Percentiles rank a stretch among this genome's conserved stretches.
Conservation (phyloP, 352 stramenopile genomes). For the Phytopythium mirpurense region DNA sequence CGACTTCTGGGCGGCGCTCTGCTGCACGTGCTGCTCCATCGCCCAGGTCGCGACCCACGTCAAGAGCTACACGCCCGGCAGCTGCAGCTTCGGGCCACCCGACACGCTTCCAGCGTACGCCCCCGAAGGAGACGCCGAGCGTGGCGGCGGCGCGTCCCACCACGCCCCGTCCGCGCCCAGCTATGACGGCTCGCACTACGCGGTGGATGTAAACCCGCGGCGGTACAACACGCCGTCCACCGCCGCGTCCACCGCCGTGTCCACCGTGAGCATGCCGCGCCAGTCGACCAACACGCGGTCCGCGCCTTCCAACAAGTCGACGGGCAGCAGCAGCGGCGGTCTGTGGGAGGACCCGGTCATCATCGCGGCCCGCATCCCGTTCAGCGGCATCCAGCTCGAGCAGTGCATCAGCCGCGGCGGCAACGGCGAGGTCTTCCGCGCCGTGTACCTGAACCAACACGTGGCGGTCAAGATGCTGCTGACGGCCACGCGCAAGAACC, state of each 20-base stretch:
- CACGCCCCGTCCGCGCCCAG: background rate
- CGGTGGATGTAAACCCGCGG: background rate
- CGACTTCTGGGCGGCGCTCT: conserved; percentile 31
- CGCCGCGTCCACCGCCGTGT: background rate
- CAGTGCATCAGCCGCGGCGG: conserved; percentile 20
- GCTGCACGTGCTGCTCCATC: conserved; percentile 41
- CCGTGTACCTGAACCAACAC: conserved; percentile 18
- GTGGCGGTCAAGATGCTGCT: conserved; percentile 44
- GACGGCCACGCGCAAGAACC: conserved; percentile 23
- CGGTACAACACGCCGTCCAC: conserved; percentile 3
- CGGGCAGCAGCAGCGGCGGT: conserved; percentile 14
- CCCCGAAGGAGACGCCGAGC: background rate
- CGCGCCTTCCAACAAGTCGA: conserved; percentile 13
- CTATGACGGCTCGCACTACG: background rate
- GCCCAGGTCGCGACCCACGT: conserved; percentile 49
- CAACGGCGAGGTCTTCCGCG: conserved; percentile 28
- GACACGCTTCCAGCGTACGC: conserved; percentile 23
- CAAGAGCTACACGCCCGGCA: conserved; percentile 43
- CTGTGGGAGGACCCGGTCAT: conserved; percentile 18
- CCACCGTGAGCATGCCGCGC: background rate
- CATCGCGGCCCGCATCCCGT: conserved; percentile 19
- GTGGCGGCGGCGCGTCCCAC: background rate
- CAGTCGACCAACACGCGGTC: conserved; percentile 8
- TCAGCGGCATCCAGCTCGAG: conserved; percentile 18
- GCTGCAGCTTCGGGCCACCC: conserved; percentile 34